Evolutionary conservation across 2,329 filamentous ascomycete species (phyloP).

Genomic region (Rutstroemia sp.): DNA sequence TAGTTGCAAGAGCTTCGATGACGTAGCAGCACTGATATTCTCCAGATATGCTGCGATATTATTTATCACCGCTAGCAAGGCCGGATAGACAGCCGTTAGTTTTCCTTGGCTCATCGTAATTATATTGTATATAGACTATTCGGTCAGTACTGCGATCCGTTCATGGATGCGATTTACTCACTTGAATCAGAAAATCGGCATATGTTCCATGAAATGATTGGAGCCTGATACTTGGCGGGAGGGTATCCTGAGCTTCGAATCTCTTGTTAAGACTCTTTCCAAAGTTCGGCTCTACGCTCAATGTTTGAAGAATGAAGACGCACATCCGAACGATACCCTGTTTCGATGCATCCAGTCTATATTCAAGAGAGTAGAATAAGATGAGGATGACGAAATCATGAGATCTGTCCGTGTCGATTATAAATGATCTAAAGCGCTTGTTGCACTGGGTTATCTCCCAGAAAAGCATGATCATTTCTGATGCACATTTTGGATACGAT

Average conservation of each 20-base stretch:
- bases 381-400: conserved; percentile 90
- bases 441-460: conserved; percentile 98
- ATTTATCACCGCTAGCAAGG: conserved; percentile 84
- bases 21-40: conserved; percentile 64
- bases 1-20: conserved; percentile 77
- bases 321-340: conserved; percentile 95
- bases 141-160: conserved; percentile 19
- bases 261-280: conserved; percentile 81
- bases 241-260: conserved; percentile 81
- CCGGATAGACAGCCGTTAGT: conserved; percentile 84
- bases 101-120: conserved; percentile 89
- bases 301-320: conserved; percentile 88
- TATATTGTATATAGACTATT: conserved; percentile 81
- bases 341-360: conserved; percentile 76
- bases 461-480: conserved; percentile 94
- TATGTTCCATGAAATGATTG: conserved; percentile 82
- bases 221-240: conserved; percentile 76
- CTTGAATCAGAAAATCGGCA: conserved; percentile 87
- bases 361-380: conserved; percentile 87
- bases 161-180: conserved; percentile 29
- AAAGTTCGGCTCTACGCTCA: conserved; percentile 89
- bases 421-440: conserved; percentile 91
- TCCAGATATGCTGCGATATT: conserved; percentile 85
- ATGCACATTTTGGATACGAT: conserved; percentile 72
- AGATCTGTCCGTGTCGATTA: conserved; percentile 88